phyloP scores from a whole-genome alignment of 768 basidiomycete genomes.

The Suillus paluster region DNA sequence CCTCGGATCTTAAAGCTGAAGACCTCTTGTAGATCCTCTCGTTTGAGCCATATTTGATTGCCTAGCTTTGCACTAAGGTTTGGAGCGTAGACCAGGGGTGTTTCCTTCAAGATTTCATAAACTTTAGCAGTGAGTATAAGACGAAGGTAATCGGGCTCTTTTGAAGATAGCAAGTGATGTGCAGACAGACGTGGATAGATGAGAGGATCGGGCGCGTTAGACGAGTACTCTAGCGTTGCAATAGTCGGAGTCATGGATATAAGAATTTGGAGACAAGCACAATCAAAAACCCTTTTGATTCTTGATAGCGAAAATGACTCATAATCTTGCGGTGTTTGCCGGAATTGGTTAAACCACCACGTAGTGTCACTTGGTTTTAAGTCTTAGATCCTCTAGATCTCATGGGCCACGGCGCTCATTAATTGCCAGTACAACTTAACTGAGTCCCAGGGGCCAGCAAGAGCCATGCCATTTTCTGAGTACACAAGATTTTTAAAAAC shows the following conservation, averaged over 20 bases:
- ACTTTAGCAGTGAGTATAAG: conserved; percentile 90
- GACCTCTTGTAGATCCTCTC: conserved; percentile 96
- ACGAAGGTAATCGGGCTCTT: conserved; percentile 85
- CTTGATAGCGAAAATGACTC: neutral
- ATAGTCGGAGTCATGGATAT: conserved; percentile 33
- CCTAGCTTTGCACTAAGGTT: conserved; percentile 89
- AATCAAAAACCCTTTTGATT: neutral
- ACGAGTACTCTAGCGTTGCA: conserved; percentile 70
- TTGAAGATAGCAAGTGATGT: conserved; percentile 65
- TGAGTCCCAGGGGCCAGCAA: neutral
- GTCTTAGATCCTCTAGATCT: too few relatives aligned
- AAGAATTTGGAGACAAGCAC: neutral
- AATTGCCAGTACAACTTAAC: neutral
- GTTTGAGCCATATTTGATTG: conserved; percentile 94
- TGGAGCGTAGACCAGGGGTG: conserved; percentile 85
- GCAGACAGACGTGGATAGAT: conserved; percentile 67
- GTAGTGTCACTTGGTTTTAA: neutral
- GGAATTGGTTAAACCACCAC: neutral
- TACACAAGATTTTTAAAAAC: neutral
- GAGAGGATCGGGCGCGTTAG: conserved; percentile 67
- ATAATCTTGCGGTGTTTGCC: neutral
- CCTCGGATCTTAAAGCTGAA: conserved; percentile 99
- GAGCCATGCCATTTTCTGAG: neutral
- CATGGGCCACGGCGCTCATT: too few relatives aligned
- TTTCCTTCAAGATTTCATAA: conserved; percentile 87